A percentile compares a stretch with the other conserved stretches of the same genome.
phyloP scores from a whole-genome alignment of 1,139 yeast species.

The Fermentozyma sake region DNA sequence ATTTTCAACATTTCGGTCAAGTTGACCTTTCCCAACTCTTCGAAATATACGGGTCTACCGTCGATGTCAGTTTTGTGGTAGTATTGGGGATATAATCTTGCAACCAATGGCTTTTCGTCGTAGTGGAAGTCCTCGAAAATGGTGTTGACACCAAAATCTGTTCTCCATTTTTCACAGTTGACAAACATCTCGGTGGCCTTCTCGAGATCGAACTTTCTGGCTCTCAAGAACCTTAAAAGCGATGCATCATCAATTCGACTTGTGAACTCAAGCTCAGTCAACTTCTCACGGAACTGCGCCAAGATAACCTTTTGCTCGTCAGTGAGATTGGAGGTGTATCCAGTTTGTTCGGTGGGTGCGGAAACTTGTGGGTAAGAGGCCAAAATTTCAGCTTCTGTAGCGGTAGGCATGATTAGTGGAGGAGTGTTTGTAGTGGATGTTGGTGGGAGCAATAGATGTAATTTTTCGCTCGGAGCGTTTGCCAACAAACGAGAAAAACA shows the following conservation, averaged over 20 bases:
- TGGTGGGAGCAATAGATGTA: neutral
- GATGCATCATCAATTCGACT: slow-evolving; percentile 87
- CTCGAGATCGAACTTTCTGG: slow-evolving; percentile 85
- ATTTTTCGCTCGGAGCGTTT: too few species aligned
- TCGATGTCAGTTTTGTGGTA: slow-evolving; percentile 96
- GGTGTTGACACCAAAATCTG: slow-evolving; percentile 80
- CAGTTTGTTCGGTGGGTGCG: slow-evolving; percentile 59
- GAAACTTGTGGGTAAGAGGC: slow-evolving; percentile 66
- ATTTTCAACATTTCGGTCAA: slow-evolving; percentile 87
- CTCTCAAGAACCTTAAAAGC: slow-evolving; percentile 84
- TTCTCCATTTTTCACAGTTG: slow-evolving; percentile 90
- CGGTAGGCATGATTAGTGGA: slow-evolving; percentile 1
- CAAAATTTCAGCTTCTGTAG: slow-evolving; percentile 18
- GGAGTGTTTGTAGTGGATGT: neutral
- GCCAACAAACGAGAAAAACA: too few species aligned
- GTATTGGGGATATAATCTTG: slow-evolving; percentile 89
- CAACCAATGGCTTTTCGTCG: slow-evolving; percentile 85
- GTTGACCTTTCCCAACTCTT: slow-evolving; percentile 89
- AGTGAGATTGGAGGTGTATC: slow-evolving; percentile 79
- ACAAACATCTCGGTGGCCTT: slow-evolving; percentile 79
- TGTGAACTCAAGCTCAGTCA: slow-evolving; percentile 61
- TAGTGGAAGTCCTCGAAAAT: slow-evolving; percentile 84
- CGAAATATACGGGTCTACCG: slow-evolving; percentile 93
- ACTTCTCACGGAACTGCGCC: slow-evolving; percentile 51
- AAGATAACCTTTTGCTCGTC: slow-evolving; percentile 61